Evolutionary conservation across 2,329 filamentous ascomycete genomes (phyloP).

Genomic region (Cordyceps fumosorosea): DNA sequence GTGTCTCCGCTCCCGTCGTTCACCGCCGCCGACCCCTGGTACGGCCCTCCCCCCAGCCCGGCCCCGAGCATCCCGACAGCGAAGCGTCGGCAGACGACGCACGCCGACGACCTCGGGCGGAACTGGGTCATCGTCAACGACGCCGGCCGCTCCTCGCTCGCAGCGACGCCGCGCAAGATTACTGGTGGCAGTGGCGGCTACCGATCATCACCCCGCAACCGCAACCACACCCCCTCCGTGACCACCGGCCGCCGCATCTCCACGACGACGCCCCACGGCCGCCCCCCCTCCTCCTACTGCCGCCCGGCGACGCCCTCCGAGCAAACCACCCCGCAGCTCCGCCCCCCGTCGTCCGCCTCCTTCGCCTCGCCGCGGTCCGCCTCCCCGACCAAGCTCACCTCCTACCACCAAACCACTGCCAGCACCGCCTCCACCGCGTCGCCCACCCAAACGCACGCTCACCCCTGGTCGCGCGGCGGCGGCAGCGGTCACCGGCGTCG

Average conservation of each 20-base stretch:
- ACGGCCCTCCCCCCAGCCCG: slow-evolving; percentile 21
- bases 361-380: slow-evolving; percentile 27
- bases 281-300: slow-evolving; percentile 15
- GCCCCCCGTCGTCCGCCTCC: slow-evolving; percentile 29
- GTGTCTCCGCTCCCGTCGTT: slow-evolving; percentile 8
- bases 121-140: slow-evolving; percentile 67
- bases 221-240: slow-evolving; percentile 27
- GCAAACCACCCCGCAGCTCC: slow-evolving; percentile 21
- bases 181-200: slow-evolving; percentile 16
- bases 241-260: slow-evolving; percentile 39
- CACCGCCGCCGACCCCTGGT: slow-evolving; percentile 21
- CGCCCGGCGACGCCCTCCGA: slow-evolving; percentile 26
- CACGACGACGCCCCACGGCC: slow-evolving; percentile 22
- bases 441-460: not conserved
- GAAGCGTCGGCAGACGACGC: slow-evolving; percentile 49
- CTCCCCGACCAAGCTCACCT: slow-evolving; percentile 34
- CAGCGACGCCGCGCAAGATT: slow-evolving; percentile 22
- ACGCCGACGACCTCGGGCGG: slow-evolving; percentile 50
- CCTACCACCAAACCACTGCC: slow-evolving; percentile 7
- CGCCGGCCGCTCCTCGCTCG: not conserved
- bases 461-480: not conserved
- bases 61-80: slow-evolving; percentile 41
- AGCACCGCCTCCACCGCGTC: slow-evolving; percentile 11
- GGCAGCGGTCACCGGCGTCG: slow-evolving; percentile 1
- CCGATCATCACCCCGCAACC: slow-evolving; percentile 23